Base-by-base conservation (phyloP, 345 rosid genomes). In the Anastatica hierochuntica region DNA sequence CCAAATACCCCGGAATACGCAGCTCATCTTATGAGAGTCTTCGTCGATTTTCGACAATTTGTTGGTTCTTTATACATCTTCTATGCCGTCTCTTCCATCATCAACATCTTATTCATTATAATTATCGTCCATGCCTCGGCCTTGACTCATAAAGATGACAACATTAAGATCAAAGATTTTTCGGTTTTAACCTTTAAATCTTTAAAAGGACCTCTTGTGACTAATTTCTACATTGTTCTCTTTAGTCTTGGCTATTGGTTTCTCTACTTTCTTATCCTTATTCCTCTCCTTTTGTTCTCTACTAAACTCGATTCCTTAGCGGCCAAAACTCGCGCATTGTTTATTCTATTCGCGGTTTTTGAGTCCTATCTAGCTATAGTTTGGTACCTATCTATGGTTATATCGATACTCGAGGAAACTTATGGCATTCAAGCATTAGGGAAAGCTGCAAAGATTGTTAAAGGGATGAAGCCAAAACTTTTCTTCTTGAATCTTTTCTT, bases 351-450 rank as follows among this genome's bases (percentile, higher is more conserved):
- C 3, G 10, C 10, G 0, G 45, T 74, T 16, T 58, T 78, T 39
- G 60, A 68, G 14, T 2, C 41, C 3, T 78, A 73, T 51, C 14
- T 79, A n/a, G 51, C 74, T 21, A 70, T 79, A 1, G 69, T 50
- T 13, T 85, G 82, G 95, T 27, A 19, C 16, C 36, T 78, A 9
- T 80, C 84, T 10, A 1, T 76, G 23, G 77, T 85, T 17, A 59
- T 79, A 38, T 85, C 95, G 33, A 69, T 74, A 10, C 58, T 80
- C 6, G 95, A 80, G 42, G 70, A 77, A 9, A 75, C 51, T 18
- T 53, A 50, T 17, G 90, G 95, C 37, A 58, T 73, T 7, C 75
- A 70, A 66, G 82, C 81, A 17, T 48, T 85, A 3, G 77, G 76
- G 43, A 76, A 79, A 77, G 95, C 90, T n/a, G n/a, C n/a, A n/a